Percentiles rank a stretch among this genome's conserved stretches.
These are phyloP conservation scores for Saccharomycopsis sp. DNA, from an alignment of 805 yeast species.

Conservation along the genomic window DNA sequence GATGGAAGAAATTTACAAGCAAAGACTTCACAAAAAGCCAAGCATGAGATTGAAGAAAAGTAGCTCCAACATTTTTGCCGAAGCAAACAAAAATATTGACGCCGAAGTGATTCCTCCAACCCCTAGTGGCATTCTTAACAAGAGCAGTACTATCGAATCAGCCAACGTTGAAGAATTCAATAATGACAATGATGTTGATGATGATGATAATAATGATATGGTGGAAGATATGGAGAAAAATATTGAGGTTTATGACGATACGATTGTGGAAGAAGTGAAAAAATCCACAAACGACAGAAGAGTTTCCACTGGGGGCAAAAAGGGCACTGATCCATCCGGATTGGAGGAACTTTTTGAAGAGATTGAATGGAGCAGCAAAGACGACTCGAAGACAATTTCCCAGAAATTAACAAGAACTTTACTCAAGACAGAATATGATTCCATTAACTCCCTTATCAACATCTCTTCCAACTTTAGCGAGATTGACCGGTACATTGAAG, in stretches of 20 bases:
- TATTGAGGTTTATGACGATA: constrained; percentile 13
- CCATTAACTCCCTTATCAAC: constrained; percentile 46
- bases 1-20: constrained; percentile 17
- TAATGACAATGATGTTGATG: constrained; percentile 2
- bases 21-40: constrained; percentile 10
- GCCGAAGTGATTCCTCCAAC: constrained; percentile 17
- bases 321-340: constrained; percentile 25
- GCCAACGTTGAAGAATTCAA: not conserved
- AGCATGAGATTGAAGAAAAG: constrained; percentile 12
- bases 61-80: not conserved
- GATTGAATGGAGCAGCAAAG: constrained; percentile 65
- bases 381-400: constrained; percentile 51
- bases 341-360: constrained; percentile 67
- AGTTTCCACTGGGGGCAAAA: constrained; percentile 5
- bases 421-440: constrained; percentile 51
- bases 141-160: not conserved
- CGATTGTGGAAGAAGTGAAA: constrained; percentile 9
- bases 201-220: constrained; percentile 23
- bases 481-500: constrained; percentile 34
- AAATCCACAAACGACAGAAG: not conserved
- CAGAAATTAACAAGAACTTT: constrained; percentile 51
- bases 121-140: not conserved
- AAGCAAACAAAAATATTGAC: not conserved
- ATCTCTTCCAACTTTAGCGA: constrained; percentile 37
- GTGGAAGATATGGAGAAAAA: constrained; percentile 3